Base-by-base conservation (phyloP, 2,329 filamentous ascomycete genomes). In the Claviceps sp. region DNA sequence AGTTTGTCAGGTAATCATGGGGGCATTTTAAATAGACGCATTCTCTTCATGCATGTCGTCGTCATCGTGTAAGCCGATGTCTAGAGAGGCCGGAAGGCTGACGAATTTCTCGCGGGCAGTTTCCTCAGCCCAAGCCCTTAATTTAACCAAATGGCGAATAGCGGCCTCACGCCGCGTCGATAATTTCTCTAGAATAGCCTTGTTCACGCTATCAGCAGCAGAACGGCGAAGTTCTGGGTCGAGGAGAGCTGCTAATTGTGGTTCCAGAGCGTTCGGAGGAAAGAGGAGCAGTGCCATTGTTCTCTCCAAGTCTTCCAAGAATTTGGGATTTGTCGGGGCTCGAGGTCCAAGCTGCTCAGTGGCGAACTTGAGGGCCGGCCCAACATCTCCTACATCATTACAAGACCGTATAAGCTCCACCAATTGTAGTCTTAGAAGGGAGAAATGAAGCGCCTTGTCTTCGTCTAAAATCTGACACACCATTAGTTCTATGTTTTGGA, bases 241-340 rank as follows among this genome's bases (percentile, higher is more conserved):
- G 18, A 98, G 72, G 30, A 98, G 73, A 47, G 81, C 80, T 40
- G 84, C 82, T 37, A 96, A 73, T 48, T 86, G 81, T 2, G 86
- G 82, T 45, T 86, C 81, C 40, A 96, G 76, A 50, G 81, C 84
- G 50, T 93, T 86, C n/a, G 81, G 77, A 1, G 88, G 83, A 60
- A 96, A 95, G 44, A 98, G 85, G 41, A 98, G 74, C 42, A 98
- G 76, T 0, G 88, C 85, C 84, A 98, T 95, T 0, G 93, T 96
- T 63, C 84, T 81, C 68, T 98, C 93, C 11, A 98, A 75, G 55
- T 95, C 89, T 57, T 85, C 80, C 13, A 96, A 75, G 58, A 95
- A 97, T 45, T 85, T 81, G 4, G 80, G 77, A 58, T 89, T 88
- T 5, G 82, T 87, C 0, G 90, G 84, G 7, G 91, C 93, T 52